phyloP scores from a whole-genome alignment of 768 basidiomycete species.

The Calocybe gangraenosa region DNA sequence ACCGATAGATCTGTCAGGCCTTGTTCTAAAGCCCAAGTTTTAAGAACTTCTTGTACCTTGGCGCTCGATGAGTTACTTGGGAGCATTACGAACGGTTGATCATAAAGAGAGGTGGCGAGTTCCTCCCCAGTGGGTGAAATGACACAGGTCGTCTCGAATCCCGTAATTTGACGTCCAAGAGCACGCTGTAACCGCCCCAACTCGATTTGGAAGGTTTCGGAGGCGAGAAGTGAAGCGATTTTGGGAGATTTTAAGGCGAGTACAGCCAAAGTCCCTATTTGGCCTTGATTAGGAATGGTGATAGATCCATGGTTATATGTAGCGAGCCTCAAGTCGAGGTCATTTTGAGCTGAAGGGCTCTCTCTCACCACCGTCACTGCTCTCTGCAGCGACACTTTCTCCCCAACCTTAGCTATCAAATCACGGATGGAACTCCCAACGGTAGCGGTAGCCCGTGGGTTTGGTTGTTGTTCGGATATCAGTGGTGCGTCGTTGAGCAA shows the following conservation, averaged over 20 bases:
- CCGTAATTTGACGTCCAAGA: constrained; percentile 81
- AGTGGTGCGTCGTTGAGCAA: constrained; percentile 59
- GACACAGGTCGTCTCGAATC: constrained; percentile 66
- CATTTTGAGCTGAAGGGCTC: constrained; percentile 33
- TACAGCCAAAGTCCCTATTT: constrained; percentile 55
- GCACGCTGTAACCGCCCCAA: constrained; percentile 65
- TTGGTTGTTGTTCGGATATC: constrained; percentile 38
- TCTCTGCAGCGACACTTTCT: constrained; percentile 70
- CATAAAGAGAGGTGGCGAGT: constrained; percentile 57
- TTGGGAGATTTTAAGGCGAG: constrained; percentile 47
- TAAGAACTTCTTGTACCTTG: constrained; percentile 42
- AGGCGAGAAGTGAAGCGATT: constrained; percentile 38
- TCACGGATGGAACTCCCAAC: constrained; percentile 64
- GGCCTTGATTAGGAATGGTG: constrained; percentile 46
- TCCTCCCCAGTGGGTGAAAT: constrained; percentile 23
- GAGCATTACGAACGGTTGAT: constrained; percentile 72
- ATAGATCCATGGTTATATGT: constrained; percentile 63
- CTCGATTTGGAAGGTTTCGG: constrained; percentile 49
- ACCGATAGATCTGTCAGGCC: constrained; percentile 45
- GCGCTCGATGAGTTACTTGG: constrained; percentile 47
- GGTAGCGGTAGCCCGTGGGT: constrained; percentile 35
- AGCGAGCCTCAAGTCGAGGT: constrained; percentile 38
- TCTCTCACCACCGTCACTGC: constrained; percentile 43
- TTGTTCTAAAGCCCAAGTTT: constrained; percentile 50
- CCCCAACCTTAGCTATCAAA: constrained; percentile 71